phyloP scores from a whole-genome alignment of 2,329 filamentous ascomycete genomes.

The Arachnopeziza araneosa region DNA sequence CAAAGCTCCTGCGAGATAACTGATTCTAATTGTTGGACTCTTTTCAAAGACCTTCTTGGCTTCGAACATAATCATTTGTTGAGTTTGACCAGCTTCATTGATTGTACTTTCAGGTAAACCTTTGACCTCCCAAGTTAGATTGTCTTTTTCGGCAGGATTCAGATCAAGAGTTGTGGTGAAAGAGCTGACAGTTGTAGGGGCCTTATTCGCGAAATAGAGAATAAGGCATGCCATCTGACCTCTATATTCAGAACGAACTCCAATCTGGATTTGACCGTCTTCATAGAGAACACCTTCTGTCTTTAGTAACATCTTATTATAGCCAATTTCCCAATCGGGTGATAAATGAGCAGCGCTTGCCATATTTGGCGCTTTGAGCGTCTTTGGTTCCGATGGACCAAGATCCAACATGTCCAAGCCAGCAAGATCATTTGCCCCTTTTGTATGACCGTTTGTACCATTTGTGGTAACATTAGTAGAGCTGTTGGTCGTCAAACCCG shows the following conservation, averaged over 20 bases:
- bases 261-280: slow-evolving; percentile 89
- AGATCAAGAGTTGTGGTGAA: slow-evolving; percentile 94
- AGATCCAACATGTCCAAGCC: slow-evolving; percentile 73
- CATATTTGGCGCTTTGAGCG: slow-evolving; percentile 69
- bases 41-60: slow-evolving; percentile 75
- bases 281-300: slow-evolving; percentile 89
- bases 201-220: slow-evolving; percentile 94
- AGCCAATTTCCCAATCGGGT: slow-evolving; percentile 90
- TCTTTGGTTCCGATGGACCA: slow-evolving; percentile 50
- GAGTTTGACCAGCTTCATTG: slow-evolving; percentile 67
- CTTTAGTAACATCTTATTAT: slow-evolving; percentile 72
- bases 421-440: slow-evolving; percentile 60
- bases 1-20: slow-evolving; percentile 87
- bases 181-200: slow-evolving; percentile 74
- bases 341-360: slow-evolving; percentile 89
- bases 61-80: slow-evolving; percentile 94
- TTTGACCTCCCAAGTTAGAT: slow-evolving; percentile 81
- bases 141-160: slow-evolving; percentile 57
- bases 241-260: slow-evolving; percentile 87
- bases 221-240: slow-evolving; percentile 95
- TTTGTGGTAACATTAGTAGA: slow-evolving; percentile 41
- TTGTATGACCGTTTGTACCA: slow-evolving; percentile 46
- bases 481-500: slow-evolving; percentile 36
- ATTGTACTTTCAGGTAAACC: slow-evolving; percentile 81
- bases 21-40: slow-evolving; percentile 86